Base-by-base conservation (phyloP, 2,329 filamentous ascomycete genomes). In the Diaporthe citri region DNA sequence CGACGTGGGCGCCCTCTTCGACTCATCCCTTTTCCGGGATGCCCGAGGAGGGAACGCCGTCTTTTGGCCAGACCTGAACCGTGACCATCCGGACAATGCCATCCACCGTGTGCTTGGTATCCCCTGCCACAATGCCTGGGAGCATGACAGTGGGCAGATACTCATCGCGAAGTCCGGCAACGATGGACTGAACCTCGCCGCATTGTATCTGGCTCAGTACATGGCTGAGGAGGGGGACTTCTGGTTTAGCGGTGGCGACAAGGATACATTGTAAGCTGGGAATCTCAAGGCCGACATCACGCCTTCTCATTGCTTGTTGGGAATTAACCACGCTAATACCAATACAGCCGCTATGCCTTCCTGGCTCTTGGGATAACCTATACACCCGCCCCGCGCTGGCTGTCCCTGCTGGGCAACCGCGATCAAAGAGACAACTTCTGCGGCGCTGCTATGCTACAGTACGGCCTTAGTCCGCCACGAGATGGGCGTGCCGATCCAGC, bases 381-480 rank as follows among this genome's bases (percentile, higher is more conserved):
- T 22, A 74, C 73, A 3, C 75, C 75, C 3, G 72, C 75, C n/a
- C 75, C 75, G 4, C 75, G 75, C 60, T 76, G 75, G 75, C 75
- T 76, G 15, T 74, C 75, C 43, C 36, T 76, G 13, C 69, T 76
- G 12, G 75, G 75, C 43, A 76, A 72, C 69, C 69, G n/a, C 9
- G 46, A 72, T n/a, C 13, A 20, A 8, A 52, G 55, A 17, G 62
- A 36, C 48, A 36, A 69, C n/a, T 76, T 76, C 41, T 76, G 75
- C 73, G 75, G 75, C 22, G 73, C 72, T 39, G 75, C 75, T 43
- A 76, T 76, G 75, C 69, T 76, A 25, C 75, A 76, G n/a, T 76
- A 76, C 48, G 75, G 75, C 5, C 60, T 76, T 4, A 22, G 46
- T 20, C 72, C 75, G 5, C 75, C 75, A 2, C 46, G 56, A 9